Base-by-base conservation (phyloP, 257 asterid genomes). In the Gentiana straminea region DNA sequence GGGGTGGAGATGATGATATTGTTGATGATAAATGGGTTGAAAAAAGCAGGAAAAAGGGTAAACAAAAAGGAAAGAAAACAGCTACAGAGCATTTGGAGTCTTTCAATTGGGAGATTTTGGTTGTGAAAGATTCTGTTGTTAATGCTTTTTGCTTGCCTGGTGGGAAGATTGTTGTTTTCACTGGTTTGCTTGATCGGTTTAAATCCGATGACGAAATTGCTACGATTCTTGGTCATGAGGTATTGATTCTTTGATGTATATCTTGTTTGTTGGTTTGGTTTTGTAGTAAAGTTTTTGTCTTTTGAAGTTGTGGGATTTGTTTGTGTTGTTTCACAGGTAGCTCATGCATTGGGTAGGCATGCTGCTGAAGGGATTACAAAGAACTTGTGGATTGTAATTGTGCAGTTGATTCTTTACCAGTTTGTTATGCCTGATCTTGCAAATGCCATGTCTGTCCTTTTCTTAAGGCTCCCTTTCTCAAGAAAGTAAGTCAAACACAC, bases 321-420 rank as follows among this genome's bases (percentile, higher is more conserved):
- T 11, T 64, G 46, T n/a, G 64, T 60, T 73, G 66, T 37, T 71
- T 65, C 56, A 73, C 66, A 91, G 98, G 90, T 92, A 59, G 82
- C 84, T 39, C 98, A 92, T 81, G 98, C 85, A 36, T 92, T 88
- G 68, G 98, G 97, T 6, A 79, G 97, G 62, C 97, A 87, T 70
- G 63, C 76, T 12, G 97, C 95, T 1, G 97, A 91, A 68, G 90
- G 79, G 52, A 70, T 88, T 34, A 85, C 98, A 4, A 92, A 92
- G 52, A 88, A 80, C 67, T 61, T 83, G 58, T 92, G 98, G 95
- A 58, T 88, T 62, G 66, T 88, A 6, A 88, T 92, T 58, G 9
- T 81, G 52, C 98, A 92, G 75, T 52, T 88, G 73, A 60, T 88
- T 59, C 81, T 92, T 43, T 75, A 78, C 68, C 95, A 83, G 73